Evolutionary conservation across 441 rosid species (phyloP).

Genomic region (Isatis lusitanica): DNA sequence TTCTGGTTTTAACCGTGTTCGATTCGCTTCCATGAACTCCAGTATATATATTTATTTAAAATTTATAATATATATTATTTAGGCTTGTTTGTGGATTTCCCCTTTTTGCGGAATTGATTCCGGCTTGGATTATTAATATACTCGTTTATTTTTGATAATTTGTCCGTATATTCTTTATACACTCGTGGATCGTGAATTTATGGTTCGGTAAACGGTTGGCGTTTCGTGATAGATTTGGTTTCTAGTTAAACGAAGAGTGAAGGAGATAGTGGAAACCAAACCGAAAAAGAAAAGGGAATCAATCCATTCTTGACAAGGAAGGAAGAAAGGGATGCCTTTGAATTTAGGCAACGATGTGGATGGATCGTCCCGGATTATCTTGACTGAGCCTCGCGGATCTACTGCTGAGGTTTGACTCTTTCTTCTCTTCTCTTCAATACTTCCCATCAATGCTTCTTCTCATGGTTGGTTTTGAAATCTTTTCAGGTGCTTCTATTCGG

Average conservation of each 20-base stretch:
- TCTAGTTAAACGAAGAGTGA: conserved; percentile 52
- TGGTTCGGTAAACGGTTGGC: background rate
- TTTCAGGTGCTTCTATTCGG: conserved; percentile 86
- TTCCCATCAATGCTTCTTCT: background rate
- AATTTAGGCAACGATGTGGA: conserved; percentile 58
- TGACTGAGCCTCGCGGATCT: conserved; percentile 82
- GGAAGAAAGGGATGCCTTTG: conserved; percentile 59
- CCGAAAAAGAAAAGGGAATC: conserved; percentile 27
- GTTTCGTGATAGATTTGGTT: conserved; percentile 24
- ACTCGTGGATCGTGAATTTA: background rate
- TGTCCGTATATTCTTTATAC: conserved; percentile 11
- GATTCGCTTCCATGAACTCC: background rate
- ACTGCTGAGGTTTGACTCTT: conserved; percentile 60
- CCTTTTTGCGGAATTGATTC: conserved; percentile 28
- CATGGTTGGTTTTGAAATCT: background rate
- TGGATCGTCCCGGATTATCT: conserved; percentile 63
- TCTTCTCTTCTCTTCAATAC: background rate
- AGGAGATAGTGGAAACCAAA: conserved; percentile 34
- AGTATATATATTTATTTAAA: background rate
- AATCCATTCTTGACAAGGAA: conserved; percentile 31
- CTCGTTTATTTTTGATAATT: background rate
- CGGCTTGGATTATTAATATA: background rate
- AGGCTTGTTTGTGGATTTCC: conserved; percentile 11
- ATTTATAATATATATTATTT: background rate
- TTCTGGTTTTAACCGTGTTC: conserved; percentile 10